Conservation (phyloP, 352 stramenopile species). For the Globisporangium viniferum region DNA sequence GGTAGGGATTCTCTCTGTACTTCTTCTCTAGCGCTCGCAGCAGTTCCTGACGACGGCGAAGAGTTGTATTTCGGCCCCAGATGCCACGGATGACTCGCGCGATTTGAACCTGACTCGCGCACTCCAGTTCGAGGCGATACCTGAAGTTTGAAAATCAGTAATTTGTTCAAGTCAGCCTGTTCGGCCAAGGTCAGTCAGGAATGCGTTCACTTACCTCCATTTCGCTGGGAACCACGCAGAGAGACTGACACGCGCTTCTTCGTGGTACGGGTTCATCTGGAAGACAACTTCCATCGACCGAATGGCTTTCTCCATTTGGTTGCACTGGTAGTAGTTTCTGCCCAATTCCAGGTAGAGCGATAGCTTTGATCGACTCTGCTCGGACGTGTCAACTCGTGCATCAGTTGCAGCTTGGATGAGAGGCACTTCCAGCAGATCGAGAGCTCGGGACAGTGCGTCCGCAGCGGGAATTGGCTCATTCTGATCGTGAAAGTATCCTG, state of each 20-base stretch:
- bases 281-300: conserved; percentile 67
- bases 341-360: conserved; percentile 55
- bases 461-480: conserved; percentile 45
- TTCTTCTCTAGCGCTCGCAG: conserved; percentile 23
- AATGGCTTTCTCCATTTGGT: conserved; percentile 78
- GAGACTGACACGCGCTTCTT: conserved; percentile 53
- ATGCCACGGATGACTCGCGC: conserved; percentile 56
- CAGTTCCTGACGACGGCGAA: conserved; percentile 16
- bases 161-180: background rate
- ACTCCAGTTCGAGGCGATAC: conserved; percentile 58
- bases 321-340: conserved; percentile 64
- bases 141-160: conserved; percentile 15
- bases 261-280: conserved; percentile 48
- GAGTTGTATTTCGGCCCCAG: conserved; percentile 38
- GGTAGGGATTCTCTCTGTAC: conserved; percentile 41
- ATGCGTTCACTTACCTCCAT: conserved; percentile 45
- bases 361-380: conserved; percentile 29
- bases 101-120: conserved; percentile 67
- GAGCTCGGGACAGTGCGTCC: conserved; percentile 46
- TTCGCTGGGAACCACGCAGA: conserved; percentile 63
- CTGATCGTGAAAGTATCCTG: conserved; percentile 43
- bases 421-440: conserved; percentile 43
- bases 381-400: conserved; percentile 11
- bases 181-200: background rate
- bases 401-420: background rate